phyloP scores from a whole-genome alignment of 305 asterid species.

The Euphrasia arctica region DNA sequence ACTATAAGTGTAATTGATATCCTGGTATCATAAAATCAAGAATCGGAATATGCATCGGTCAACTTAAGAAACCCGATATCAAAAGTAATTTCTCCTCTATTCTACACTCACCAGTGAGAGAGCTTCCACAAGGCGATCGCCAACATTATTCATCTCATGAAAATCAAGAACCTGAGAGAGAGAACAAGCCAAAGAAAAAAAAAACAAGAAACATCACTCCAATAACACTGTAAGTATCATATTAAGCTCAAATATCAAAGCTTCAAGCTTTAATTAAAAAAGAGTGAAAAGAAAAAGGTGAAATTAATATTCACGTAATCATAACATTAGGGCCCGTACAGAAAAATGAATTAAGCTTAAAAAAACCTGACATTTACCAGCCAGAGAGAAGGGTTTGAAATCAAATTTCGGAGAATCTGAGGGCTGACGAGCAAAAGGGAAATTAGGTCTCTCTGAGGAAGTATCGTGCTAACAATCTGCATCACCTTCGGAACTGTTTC shows the following conservation, averaged over 20 bases:
- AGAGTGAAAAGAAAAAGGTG: neutral
- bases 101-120: slow-evolving; percentile 63
- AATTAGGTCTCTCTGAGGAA: slow-evolving; percentile 65
- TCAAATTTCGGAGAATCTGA: slow-evolving; percentile 54
- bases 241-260: too few relatives aligned
- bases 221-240: too few relatives aligned
- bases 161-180: slow-evolving; percentile 80
- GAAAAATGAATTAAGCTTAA: neutral
- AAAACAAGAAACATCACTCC: neutral
- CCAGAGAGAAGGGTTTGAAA: slow-evolving; percentile 77
- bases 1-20: neutral
- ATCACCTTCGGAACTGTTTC: slow-evolving; percentile 73
- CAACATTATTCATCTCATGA: slow-evolving; percentile 77
- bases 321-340: neutral
- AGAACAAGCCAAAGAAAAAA: slow-evolving; percentile 2
- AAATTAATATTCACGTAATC: neutral
- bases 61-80: neutral
- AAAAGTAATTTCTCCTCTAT: neutral
- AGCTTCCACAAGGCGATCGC: slow-evolving; percentile 81
- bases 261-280: neutral
- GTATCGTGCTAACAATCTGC: slow-evolving; percentile 67
- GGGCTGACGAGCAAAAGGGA: slow-evolving; percentile 67
- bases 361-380: slow-evolving; percentile 41
- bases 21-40: neutral
- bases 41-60: neutral